A percentile compares a stretch with the other conserved stretches of the same genome.
phyloP scores from a whole-genome alignment of 768 basidiomycete genomes.

The Daedaleopsis sinensis region DNA sequence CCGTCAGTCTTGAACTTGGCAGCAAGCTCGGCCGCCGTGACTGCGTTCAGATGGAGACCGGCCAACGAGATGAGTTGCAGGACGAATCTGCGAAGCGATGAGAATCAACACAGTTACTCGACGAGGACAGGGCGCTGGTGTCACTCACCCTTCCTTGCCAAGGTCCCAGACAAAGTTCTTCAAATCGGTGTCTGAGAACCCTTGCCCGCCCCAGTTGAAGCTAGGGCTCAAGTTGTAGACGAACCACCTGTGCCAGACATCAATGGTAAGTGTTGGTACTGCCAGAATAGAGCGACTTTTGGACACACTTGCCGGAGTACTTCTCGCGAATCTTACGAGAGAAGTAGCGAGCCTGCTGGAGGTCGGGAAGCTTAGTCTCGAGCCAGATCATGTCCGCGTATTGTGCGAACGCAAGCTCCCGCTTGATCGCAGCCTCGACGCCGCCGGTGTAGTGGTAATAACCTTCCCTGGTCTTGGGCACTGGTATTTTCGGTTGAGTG shows the following conservation, averaged over 20 bases:
- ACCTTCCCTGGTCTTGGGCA: slow-evolving; percentile 87
- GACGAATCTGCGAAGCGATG: slow-evolving; percentile 63
- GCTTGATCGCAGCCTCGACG: slow-evolving; percentile 79
- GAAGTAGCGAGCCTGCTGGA: slow-evolving; percentile 78
- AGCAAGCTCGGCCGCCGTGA: slow-evolving; percentile 83
- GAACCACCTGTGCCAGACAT: slow-evolving; percentile 57
- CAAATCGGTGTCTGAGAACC: slow-evolving; percentile 78
- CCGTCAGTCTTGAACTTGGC: slow-evolving; percentile 82
- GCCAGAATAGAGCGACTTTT: no score
- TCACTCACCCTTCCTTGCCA: slow-evolving; percentile 76
- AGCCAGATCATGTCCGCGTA: slow-evolving; percentile 92
- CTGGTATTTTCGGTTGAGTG: slow-evolving; percentile 37
- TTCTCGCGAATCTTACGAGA: slow-evolving; percentile 72
- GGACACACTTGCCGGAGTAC: slow-evolving; percentile 71
- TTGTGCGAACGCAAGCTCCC: slow-evolving; percentile 78
- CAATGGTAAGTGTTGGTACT: background rate
- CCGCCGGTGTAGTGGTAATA: slow-evolving; percentile 89
- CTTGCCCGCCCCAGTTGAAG: slow-evolving; percentile 89
- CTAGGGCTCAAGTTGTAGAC: slow-evolving; percentile 95
- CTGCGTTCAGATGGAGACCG: slow-evolving; percentile 86
- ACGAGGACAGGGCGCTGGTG: background rate
- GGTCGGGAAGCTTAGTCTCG: slow-evolving; percentile 87
- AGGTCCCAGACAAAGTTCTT: slow-evolving; percentile 91
- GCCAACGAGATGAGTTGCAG: slow-evolving; percentile 89
- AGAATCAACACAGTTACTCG: slow-evolving; percentile 9